Conservation (phyloP, 148 eudicot genomes). For the Diospyros lotus region DNA sequence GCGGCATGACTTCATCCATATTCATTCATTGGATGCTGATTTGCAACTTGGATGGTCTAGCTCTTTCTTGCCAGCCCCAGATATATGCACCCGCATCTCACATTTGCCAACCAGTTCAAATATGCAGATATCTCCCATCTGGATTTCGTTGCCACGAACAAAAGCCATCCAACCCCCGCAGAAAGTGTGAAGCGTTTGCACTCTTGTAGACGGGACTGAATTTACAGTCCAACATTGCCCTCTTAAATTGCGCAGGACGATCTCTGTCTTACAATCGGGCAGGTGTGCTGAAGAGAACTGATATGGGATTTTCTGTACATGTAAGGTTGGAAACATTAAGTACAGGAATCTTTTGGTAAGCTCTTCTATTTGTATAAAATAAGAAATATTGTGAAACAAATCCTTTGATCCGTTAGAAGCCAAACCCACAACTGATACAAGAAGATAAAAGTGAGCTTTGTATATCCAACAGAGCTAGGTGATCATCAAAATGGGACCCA, state of each 20-base stretch:
- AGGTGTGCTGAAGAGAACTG: conserved; percentile 62
- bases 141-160: conserved; percentile 72
- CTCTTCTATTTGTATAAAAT: background rate
- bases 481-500: background rate
- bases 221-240: conserved; percentile 74
- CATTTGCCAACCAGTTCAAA: conserved; percentile 75
- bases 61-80: conserved; percentile 55
- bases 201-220: conserved; percentile 54
- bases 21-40: conserved; percentile 17
- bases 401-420: background rate
- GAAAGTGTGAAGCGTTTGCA: conserved; percentile 51
- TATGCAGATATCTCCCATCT: conserved; percentile 81
- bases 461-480: background rate
- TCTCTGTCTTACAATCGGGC: conserved; percentile 56
- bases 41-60: conserved; percentile 42
- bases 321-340: background rate
- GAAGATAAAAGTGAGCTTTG: background rate
- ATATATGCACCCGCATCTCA: conserved; percentile 80
- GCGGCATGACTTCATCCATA: conserved; percentile 21
- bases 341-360: background rate
- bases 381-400: background rate
- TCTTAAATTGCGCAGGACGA: conserved; percentile 62
- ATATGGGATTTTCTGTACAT: conserved; percentile 65
- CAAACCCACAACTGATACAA: background rate
- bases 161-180: conserved; percentile 93